Evolutionary conservation across 179 eudicot species (phyloP).

Genomic region (Beta corolliflora): DNA sequence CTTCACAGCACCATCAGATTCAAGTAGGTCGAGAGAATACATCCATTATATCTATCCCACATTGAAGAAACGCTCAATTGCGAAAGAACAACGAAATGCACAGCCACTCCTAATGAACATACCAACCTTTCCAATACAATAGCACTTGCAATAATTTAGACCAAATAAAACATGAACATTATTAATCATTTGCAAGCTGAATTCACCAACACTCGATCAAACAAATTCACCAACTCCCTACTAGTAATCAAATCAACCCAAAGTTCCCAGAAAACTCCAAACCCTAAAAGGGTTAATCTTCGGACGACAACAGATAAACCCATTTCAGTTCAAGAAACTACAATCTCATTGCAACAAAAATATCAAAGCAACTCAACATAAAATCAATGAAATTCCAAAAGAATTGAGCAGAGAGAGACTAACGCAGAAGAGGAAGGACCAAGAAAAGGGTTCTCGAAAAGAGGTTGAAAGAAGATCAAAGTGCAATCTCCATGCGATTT

Average conservation of each 20-base stretch:
- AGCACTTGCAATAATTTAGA: background rate
- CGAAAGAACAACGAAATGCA: too few relatives aligned
- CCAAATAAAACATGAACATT: background rate
- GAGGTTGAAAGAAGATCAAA: constrained; percentile 72
- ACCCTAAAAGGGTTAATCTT: background rate
- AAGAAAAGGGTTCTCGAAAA: constrained; percentile 75
- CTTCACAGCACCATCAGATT: background rate
- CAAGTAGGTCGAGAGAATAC: too few relatives aligned
- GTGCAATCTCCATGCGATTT: constrained; percentile 63
- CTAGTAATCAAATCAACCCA: background rate
- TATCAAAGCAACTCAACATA: background rate
- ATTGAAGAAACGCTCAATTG: too few relatives aligned
- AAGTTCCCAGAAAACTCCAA: background rate
- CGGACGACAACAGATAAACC: background rate
- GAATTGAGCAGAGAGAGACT: background rate
- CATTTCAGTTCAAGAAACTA: background rate
- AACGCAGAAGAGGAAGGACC: constrained; percentile 82
- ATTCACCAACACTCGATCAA: background rate
- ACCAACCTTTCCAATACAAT: background rate
- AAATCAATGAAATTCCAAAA: background rate
- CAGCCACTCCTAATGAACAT: too few relatives aligned
- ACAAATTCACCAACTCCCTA: background rate
- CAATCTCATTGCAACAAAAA: background rate
- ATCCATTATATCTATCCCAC: too few relatives aligned
- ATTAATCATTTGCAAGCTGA: too few relatives aligned